Evolutionary conservation across 208 protist species (phyloP).

Genomic region (Crithidia brevicula): DNA sequence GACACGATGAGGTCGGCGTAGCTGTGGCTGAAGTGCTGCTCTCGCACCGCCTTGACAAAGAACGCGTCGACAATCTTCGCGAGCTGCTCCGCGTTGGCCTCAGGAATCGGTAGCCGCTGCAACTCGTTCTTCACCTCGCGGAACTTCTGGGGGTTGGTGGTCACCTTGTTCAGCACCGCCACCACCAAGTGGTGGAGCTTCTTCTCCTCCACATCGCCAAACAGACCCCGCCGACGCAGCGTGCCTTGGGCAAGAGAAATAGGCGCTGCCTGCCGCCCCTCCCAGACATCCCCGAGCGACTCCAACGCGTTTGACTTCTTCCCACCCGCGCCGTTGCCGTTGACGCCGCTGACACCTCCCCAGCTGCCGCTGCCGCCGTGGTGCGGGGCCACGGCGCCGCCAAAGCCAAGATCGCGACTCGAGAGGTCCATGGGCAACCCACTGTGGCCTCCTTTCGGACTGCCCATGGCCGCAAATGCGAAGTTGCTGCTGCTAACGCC

Average conservation of each 20-base stretch:
- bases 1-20: conserved; percentile 78
- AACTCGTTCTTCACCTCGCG: conserved; percentile 86
- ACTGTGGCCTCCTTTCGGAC: conserved; percentile 8
- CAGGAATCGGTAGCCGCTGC: conserved; percentile 81
- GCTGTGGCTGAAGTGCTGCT: conserved; percentile 71
- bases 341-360: not conserved
- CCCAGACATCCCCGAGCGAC: conserved; percentile 64
- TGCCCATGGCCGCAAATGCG: not conserved
- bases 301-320: conserved; percentile 39
- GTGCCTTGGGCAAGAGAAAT: conserved; percentile 50
- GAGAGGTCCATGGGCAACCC: conserved; percentile 7
- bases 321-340: not conserved
- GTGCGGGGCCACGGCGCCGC: conserved; percentile 9
- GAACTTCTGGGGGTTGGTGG: conserved; percentile 76
- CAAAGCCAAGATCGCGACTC: conserved; percentile 6
- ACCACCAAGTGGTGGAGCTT: conserved; percentile 81
- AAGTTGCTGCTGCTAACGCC: not conserved
- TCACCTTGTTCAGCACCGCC: conserved; percentile 86
- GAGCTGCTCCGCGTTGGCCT: conserved; percentile 72
- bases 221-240: conserved; percentile 66
- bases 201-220: conserved; percentile 73
- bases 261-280: conserved; percentile 70
- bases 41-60: conserved; percentile 78
- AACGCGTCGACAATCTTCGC: conserved; percentile 79
- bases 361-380: not conserved